These are phyloP conservation scores for Starmerella bombi DNA, from an alignment of 805 yeast genomes.

Conservation along the genomic window DNA sequence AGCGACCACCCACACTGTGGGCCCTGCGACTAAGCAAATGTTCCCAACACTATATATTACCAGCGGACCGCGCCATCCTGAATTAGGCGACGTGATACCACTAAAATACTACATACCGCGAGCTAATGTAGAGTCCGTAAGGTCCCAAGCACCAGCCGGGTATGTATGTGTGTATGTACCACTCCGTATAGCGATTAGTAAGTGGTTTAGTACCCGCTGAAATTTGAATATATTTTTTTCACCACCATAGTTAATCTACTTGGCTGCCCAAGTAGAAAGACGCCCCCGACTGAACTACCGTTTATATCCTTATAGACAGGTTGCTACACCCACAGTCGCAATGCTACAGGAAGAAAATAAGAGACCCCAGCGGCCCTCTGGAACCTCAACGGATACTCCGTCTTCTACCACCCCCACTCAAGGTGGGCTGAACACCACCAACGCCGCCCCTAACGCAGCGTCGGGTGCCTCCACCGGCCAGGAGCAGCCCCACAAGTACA, in stretches of 20 bases:
- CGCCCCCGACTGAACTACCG: not conserved
- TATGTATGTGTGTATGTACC: too few species aligned
- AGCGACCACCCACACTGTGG: too few species aligned
- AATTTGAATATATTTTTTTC: constrained; percentile 11
- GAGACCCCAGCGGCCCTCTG: not conserved
- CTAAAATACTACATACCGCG: too few species aligned
- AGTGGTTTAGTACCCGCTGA: constrained; percentile 1
- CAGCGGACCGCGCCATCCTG: too few species aligned
- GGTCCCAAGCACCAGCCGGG: too few species aligned
- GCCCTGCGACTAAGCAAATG: too few species aligned
- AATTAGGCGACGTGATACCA: too few species aligned
- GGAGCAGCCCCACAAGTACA: not conserved
- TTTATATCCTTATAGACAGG: not conserved
- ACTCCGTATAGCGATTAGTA: too few species aligned
- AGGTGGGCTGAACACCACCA: not conserved
- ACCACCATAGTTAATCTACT: constrained; percentile 9
- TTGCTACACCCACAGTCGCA: not conserved
- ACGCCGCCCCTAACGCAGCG: not conserved
- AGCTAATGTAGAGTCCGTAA: too few species aligned
- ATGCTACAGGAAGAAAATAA: constrained; percentile 1
- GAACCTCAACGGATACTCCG: not conserved
- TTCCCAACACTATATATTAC: too few species aligned
- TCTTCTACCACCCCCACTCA: not conserved
- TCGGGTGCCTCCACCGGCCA: not conserved
- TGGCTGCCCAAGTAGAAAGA: constrained; percentile 13